A percentile compares a stretch with the other conserved stretches of the same genome.
phyloP scores from a whole-genome alignment of 805 yeast genomes.

The Ogataea haglerorum region DNA sequence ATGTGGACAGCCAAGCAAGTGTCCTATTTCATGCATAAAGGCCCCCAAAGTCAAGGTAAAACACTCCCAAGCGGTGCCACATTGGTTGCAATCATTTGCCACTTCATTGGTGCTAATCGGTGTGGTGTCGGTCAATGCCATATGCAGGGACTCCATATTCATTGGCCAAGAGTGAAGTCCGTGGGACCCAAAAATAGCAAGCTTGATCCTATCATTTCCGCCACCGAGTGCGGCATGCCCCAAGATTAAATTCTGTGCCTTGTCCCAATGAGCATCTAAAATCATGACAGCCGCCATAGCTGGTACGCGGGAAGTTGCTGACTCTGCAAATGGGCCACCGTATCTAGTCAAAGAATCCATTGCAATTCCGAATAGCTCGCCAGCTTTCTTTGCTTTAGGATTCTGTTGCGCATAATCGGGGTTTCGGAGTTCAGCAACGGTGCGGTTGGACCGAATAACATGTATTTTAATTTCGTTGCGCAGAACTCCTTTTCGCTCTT shows the following conservation, averaged over 20 bases:
- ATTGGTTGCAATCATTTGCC: conserved; percentile 85
- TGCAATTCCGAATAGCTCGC: conserved; percentile 77
- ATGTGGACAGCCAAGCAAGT: conserved; percentile 86
- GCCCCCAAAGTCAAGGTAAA: conserved; percentile 86
- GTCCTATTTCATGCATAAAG: conserved; percentile 94
- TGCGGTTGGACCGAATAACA: conserved; percentile 60
- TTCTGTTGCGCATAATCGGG: conserved; percentile 88
- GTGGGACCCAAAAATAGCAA: conserved; percentile 94
- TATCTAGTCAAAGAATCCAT: conserved; percentile 60
- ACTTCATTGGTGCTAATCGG: conserved; percentile 60
- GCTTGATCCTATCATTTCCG: conserved; percentile 60
- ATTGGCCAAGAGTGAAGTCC: conserved; percentile 92
- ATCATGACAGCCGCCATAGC: conserved; percentile 82
- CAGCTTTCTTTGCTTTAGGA: conserved; percentile 62
- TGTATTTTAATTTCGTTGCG: conserved; percentile 72
- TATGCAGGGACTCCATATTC: conserved; percentile 65
- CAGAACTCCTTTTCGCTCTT: conserved; percentile 26
- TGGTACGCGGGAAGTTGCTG: conserved; percentile 37
- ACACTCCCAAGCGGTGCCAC: conserved; percentile 90
- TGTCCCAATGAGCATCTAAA: conserved; percentile 84
- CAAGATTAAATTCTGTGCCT: conserved; percentile 49
- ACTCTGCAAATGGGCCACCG: conserved; percentile 50
- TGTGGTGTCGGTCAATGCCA: conserved; percentile 71
- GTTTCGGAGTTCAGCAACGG: conserved; percentile 70
- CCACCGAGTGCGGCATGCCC: conserved; percentile 97